Base-by-base conservation (phyloP, 371 early-diverging fungal genomes). In the Saksenaea vasiformis region DNA sequence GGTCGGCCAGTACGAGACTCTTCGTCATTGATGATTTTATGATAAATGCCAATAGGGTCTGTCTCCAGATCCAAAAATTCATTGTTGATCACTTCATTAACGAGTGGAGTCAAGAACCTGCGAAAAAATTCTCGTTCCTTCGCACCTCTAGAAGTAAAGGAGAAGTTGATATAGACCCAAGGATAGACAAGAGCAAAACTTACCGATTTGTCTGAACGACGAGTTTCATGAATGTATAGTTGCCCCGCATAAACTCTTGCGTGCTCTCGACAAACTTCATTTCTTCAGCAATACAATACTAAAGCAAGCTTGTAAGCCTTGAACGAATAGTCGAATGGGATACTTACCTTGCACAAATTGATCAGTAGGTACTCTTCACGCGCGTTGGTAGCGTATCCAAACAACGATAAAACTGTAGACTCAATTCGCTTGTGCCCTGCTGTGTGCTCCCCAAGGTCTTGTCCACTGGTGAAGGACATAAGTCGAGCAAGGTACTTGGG, bases 321-420 rank as follows among this genome's bases (percentile, higher is more conserved):
- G 73, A 81, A 91, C 77, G 70, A 92, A 90, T 69, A 94, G 93
- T 37, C 83, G 86, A 58, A 93, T 69, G 11, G 86, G 85, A 43
- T 76, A 31, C 70, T 62, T 72, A 89, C 90, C 80, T 95, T 92
- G 79, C 99, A 94, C 64, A 99, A 79, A 70, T 93, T 94, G 55
- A 98, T 88, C 65, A 99, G 78, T 57, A 99, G 72, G 67, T 95
- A 99, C 79, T 99, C 99, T 69, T 99, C 99, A 22, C 98, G 87
- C 10, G 87, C 85, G 73, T 96, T 95, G 67, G 97, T 97, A 0
- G 95, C 98, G 79, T 94, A 96, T 2, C 97, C 96, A 77, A 93
- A 99, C 41, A 99, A 71, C n/a, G 96, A 90, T 53, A 99, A 72
- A 3, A 98, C 92, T 0, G 93, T 91, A 8, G 92, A 85, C 69